phyloP scores from a whole-genome alignment of 306 rosid genomes.

The Prunus kanzakura region DNA sequence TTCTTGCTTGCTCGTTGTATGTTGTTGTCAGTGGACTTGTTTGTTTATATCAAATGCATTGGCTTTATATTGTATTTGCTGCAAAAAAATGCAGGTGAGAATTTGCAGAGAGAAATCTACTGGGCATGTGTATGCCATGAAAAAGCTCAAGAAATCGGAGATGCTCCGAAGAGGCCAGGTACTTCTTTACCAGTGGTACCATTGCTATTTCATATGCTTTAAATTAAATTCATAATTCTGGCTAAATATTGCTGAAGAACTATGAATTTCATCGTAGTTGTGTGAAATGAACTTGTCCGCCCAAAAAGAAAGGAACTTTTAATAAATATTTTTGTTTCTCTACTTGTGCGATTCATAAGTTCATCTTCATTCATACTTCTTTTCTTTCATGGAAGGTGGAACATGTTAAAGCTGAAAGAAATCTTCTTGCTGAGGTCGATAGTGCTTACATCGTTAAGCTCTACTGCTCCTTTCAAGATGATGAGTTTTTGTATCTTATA shows the following conservation, averaged over 20 bases:
- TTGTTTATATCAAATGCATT: not conserved
- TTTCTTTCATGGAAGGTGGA: constrained; percentile 56
- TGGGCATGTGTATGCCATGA: constrained; percentile 87
- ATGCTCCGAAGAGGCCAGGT: constrained; percentile 93
- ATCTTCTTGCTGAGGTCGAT: constrained; percentile 88
- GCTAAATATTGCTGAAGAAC: not conserved
- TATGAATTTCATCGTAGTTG: not conserved
- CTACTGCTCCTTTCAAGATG: constrained; percentile 91
- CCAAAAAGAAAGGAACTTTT: not conserved
- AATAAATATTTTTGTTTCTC: not conserved
- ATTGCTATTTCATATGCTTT: not conserved
- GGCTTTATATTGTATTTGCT: not conserved
- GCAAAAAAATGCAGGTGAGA: constrained; percentile 57
- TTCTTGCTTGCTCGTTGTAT: not conserved
- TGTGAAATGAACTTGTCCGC: not conserved
- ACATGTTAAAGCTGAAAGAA: constrained; percentile 92
- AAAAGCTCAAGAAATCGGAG: constrained; percentile 87
- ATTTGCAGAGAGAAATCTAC: constrained; percentile 75
- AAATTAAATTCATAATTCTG: too few species aligned
- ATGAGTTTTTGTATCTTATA: constrained; percentile 73
- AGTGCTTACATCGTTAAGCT: constrained; percentile 84
- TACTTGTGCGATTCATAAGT: not conserved
- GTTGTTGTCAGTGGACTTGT: not conserved
- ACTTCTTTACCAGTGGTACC: not conserved
- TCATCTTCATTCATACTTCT: not conserved